These are phyloP conservation scores for Trichoderma koningii DNA, from an alignment of 2,329 filamentous ascomycete genomes.

Conservation along the genomic window DNA sequence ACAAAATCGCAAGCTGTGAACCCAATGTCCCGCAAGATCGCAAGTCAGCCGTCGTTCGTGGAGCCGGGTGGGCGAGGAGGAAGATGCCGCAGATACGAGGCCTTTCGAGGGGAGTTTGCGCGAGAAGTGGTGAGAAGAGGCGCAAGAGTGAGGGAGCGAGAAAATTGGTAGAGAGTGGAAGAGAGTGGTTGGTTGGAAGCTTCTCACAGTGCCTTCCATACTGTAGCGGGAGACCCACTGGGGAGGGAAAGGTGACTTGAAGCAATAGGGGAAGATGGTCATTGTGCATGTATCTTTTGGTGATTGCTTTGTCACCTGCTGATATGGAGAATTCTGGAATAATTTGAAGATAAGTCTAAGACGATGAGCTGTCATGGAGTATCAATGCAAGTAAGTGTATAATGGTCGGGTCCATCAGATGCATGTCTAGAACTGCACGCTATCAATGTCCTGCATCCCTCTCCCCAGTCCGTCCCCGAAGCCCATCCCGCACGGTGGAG, in stretches of 20 bases:
- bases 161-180: neutral
- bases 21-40: neutral
- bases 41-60: neutral
- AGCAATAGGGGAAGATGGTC: slow-evolving; percentile 8
- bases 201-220: neutral
- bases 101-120: neutral
- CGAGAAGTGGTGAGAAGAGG: neutral
- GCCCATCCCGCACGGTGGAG: neutral
- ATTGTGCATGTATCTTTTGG: slow-evolving; percentile 1
- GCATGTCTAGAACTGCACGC: neutral
- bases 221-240: neutral
- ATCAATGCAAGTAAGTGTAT: neutral
- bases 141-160: slow-evolving; percentile 1
- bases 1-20: neutral
- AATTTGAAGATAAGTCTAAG: no score
- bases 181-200: neutral
- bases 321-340: neutral
- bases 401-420: neutral
- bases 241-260: slow-evolving; percentile 13
- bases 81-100: slow-evolving; percentile 9
- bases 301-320: no score
- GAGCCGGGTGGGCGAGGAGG: neutral
- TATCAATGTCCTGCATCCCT: neutral
- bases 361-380: neutral
- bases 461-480: neutral